Percentiles rank a stretch among this genome's conserved stretches.
phyloP scores from a whole-genome alignment of 228 moss, liverwort and hornwort species.

The Sphagnum magellanicum region DNA sequence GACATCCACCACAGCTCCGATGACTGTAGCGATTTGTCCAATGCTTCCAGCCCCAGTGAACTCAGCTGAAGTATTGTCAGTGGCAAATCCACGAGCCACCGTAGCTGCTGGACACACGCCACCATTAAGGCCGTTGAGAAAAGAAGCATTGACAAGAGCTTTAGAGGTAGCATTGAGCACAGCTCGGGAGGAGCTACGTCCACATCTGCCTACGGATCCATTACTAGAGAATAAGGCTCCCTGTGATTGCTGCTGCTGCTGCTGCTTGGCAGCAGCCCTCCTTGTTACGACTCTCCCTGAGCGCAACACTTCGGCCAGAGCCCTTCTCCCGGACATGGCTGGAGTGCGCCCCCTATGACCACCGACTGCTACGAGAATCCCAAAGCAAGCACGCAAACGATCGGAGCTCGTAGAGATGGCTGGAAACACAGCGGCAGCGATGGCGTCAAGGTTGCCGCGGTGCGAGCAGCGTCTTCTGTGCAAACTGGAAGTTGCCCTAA shows the following conservation, averaged over 20 bases:
- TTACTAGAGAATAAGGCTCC: constrained; percentile 35
- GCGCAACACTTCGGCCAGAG: constrained; percentile 66
- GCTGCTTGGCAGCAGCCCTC: constrained; percentile 16
- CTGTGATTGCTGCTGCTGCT: constrained; percentile 2
- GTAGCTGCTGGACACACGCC: constrained; percentile 8
- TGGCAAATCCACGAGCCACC: constrained; percentile 21
- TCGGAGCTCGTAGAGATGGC: too few relatives aligned
- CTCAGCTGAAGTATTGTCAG: constrained; percentile 28
- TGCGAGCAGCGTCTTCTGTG: too few relatives aligned
- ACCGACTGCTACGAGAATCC: too few relatives aligned
- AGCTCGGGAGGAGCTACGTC: constrained; percentile 10
- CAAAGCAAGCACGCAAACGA: too few relatives aligned
- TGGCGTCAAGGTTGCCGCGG: too few relatives aligned
- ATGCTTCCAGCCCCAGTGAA: constrained; percentile 63
- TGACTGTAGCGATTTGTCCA: constrained; percentile 52
- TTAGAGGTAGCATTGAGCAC: constrained; percentile 60
- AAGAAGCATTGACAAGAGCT: constrained; percentile 39
- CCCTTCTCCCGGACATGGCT: constrained; percentile 65
- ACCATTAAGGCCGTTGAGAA: constrained; percentile 17
- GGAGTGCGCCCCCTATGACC: too few relatives aligned
- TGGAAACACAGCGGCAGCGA: too few relatives aligned
- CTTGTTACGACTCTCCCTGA: constrained; percentile 24
- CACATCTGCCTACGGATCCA: constrained; percentile 13
- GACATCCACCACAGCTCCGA: constrained; percentile 87
- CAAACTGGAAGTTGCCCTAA: too few relatives aligned